Percentiles rank a stretch among this genome's conserved stretches.
These are phyloP conservation scores for Penicillium lividum DNA, from an alignment of 495 filamentous ascomycete species.

Conservation along the genomic window DNA sequence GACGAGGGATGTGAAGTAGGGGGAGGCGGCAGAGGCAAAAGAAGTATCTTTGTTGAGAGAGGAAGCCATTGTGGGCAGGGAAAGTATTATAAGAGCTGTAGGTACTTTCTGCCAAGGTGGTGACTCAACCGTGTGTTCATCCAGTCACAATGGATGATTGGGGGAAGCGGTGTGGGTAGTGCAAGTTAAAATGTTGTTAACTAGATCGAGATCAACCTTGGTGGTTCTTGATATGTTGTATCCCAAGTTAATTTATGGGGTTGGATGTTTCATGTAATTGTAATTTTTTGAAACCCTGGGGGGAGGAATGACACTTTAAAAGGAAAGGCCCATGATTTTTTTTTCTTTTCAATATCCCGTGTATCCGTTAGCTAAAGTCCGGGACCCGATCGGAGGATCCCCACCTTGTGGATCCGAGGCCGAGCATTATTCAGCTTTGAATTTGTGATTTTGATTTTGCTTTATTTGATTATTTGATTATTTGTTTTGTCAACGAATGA, in stretches of 20 bases:
- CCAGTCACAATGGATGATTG: constrained; percentile 25
- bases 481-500: not conserved
- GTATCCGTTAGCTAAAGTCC: constrained; percentile 13
- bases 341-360: constrained; percentile 7
- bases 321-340: constrained; percentile 3
- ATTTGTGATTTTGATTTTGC: not conserved
- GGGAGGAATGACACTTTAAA: constrained; percentile 2
- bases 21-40: constrained; percentile 19
- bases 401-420: constrained; percentile 1
- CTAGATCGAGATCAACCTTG: not conserved
- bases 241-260: not conserved
- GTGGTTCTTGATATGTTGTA: not conserved
- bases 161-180: constrained; percentile 30
- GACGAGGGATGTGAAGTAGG: constrained; percentile 38
- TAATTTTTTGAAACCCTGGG: not conserved
- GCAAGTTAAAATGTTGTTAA: not conserved
- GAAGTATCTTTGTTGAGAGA: constrained; percentile 26
- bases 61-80: constrained; percentile 25
- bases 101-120: constrained; percentile 30
- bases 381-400: constrained; percentile 8
- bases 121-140: constrained; percentile 34
- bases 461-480: not conserved
- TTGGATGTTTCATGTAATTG: not conserved
- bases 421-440: constrained; percentile 2
- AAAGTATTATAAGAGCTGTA: constrained; percentile 32